phyloP scores from a whole-genome alignment of 2,329 filamentous ascomycete species.

The Fusarium sp. region DNA sequence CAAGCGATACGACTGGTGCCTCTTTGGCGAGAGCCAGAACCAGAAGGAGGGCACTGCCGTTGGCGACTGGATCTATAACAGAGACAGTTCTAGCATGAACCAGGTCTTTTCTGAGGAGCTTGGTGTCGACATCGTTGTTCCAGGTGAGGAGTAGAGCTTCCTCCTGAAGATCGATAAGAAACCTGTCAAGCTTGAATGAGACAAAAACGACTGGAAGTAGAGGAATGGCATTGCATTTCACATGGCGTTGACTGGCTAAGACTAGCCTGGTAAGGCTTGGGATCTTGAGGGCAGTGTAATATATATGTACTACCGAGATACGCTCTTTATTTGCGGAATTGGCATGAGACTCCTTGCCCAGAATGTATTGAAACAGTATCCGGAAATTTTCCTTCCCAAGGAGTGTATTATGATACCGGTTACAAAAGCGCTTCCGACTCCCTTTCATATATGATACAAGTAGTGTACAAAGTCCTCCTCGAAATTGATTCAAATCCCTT shows the following conservation, averaged over 20 bases:
- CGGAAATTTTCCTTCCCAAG: not conserved
- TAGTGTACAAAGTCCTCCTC: constrained; percentile 14
- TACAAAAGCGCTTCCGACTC: not conserved
- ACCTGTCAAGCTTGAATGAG: constrained; percentile 28
- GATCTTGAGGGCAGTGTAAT: constrained; percentile 34
- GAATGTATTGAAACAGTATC: constrained; percentile 35
- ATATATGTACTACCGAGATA: constrained; percentile 31
- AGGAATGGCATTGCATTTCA: constrained; percentile 31
- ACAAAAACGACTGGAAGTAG: constrained; percentile 7
- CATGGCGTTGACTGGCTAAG: constrained; percentile 40
- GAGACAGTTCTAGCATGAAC: constrained; percentile 83
- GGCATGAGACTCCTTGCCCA: constrained; percentile 16
- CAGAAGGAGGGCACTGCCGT: constrained; percentile 81
- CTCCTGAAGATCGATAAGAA: constrained; percentile 28
- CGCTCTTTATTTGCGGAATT: constrained; percentile 1
- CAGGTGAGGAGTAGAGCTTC: constrained; percentile 48
- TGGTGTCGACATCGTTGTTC: constrained; percentile 69
- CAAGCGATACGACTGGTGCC: constrained; percentile 93
- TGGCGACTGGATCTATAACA: constrained; percentile 88
- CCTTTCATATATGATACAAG: constrained; percentile 19
- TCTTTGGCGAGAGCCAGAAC: constrained; percentile 75
- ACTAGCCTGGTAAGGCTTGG: constrained; percentile 23
- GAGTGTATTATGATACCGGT: not conserved
- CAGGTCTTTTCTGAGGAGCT: constrained; percentile 82
- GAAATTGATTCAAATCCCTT: not conserved